Base-by-base conservation (phyloP, 768 basidiomycete species). In the Saitozyma sp. region DNA sequence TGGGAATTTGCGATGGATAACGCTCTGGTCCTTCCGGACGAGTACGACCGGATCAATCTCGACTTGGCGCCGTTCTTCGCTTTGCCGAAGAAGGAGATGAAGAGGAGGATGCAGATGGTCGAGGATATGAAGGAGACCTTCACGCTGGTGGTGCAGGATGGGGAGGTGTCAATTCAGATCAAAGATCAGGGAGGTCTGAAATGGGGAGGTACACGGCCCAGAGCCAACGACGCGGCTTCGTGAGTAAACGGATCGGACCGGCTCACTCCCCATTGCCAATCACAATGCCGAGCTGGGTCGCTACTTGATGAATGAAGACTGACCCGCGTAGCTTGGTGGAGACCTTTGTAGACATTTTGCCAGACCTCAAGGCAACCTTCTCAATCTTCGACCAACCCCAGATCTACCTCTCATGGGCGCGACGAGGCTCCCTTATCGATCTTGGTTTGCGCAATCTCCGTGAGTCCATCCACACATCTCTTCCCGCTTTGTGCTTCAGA, bases 301-400 rank as follows among this genome's bases (percentile, higher is more conserved):
- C 29, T 29, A 29, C 29, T 29, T 29, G 41, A 16, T 14, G 13
- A 37, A 16, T n/a, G 40, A 2, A 45, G 6, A 54, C 50, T 59
- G 42, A 59, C 13, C 16, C 29, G 10, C 42, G n/a, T 53, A 71
- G 67, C 13, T 58, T 78, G 9, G 45, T 78, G 3, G 56, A 63
- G 37, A 54, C 69, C 2, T 79, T 79, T 50, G 66, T 70, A 1
- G 43, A 64, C 7, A 66, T 65, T 52, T 56, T 79, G 20, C 78
- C 78, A 6, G 62, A 79, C 58, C 63, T 79, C 59, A 58, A 67
- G 48, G 76, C 76, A 6, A 77, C 75, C 10, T 79, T 77, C 54
- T 76, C 74, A 11, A 79, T 79, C 42, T 77, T 77, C 50, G 78
- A 79, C 54, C 78, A 79, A 56, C 78, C 78, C 5, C 76, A 77